Evolutionary conservation across 116 monocot species (phyloP), one percentile per base, ranked within the genome.

Genomic region (Iris pallida): DNA sequence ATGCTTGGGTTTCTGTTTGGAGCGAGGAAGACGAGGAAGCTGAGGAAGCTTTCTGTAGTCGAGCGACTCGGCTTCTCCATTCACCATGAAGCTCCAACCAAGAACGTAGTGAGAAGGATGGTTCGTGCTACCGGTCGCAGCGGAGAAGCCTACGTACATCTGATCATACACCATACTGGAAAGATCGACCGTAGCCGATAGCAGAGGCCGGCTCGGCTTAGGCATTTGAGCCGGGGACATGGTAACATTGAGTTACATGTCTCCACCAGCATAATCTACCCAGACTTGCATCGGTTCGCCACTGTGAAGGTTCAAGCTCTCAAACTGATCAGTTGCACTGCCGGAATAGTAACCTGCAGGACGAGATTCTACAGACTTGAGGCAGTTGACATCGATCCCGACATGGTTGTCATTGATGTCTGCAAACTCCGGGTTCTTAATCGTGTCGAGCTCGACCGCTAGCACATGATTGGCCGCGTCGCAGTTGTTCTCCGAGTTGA

Each of bases 371-470:
- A 77, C 63, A 8, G 84, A 80, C 17, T 14, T 56, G 52, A 84
- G 45, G 72, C 58, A 59, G 56, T 84, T 73, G 65, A 84, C 57
- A 40, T 84, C 73, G 40, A 80, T 55, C 55, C 86, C 86, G n/a
- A 82, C 79, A 70, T 86, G 86, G 63, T 86, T 86, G 45, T 78
- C 71, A 44, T 82, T 55, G 52, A 82, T 76, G 71, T 86, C 86
- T 4, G 43, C 0, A 55, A 76, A 76, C 55, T 82, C 79, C 1
- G 54, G 15, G 40, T 59, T 66, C n/a, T 9, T 20, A 20, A 61
- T 59, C 5, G 82, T 76, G 63, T 81, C 81, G 9, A 81, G 45
- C 70, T 83, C 83, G 12, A 79, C 71, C 4, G 79, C 79, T 13
- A 82, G 16, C 48, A 82, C 3, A 12, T 71, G 74, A 47, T 74